Percentiles rank a stretch among this genome's conserved stretches.
Evolutionary conservation across 805 yeast genomes (phyloP).

Genomic region (Metschnikowia baotianmanensis): DNA sequence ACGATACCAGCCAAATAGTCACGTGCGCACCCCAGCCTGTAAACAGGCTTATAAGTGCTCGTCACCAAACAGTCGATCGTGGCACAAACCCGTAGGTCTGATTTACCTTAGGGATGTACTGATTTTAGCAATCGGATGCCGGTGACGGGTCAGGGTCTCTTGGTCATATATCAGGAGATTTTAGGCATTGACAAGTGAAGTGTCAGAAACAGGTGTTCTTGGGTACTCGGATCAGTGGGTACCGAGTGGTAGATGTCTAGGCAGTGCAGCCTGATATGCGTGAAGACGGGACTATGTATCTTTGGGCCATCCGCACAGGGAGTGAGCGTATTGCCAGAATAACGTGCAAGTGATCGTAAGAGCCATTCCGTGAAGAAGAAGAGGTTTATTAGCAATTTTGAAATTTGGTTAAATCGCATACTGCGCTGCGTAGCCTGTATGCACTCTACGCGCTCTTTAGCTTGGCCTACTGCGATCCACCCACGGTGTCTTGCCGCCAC

Average conservation of each 20-base stretch:
- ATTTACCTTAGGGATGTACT: conserved; percentile 17
- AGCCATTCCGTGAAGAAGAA: conserved; percentile 7
- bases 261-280: background rate
- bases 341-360: conserved; percentile 18
- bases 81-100: background rate
- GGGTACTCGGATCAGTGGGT: background rate
- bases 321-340: conserved; percentile 5
- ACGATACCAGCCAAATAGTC: background rate
- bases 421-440: too few relatives aligned
- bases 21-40: background rate
- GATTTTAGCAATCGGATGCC: conserved; percentile 5
- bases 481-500: too few relatives aligned
- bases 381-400: background rate
- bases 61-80: conserved; percentile 5
- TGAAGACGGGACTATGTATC: background rate
- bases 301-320: background rate
- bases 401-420: too few relatives aligned
- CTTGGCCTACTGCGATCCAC: too few relatives aligned
- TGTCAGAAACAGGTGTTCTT: conserved; percentile 3
- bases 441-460: too few relatives aligned
- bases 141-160: conserved; percentile 8
- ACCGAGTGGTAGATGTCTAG: conserved; percentile 1
- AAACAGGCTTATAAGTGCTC: background rate
- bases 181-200: conserved; percentile 5
- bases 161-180: conserved; percentile 1